A percentile compares a stretch with the other conserved stretches of the same genome.
Conservation (phyloP, 2,329 filamentous ascomycete genomes). For the Xylaria hypoxylon region DNA sequence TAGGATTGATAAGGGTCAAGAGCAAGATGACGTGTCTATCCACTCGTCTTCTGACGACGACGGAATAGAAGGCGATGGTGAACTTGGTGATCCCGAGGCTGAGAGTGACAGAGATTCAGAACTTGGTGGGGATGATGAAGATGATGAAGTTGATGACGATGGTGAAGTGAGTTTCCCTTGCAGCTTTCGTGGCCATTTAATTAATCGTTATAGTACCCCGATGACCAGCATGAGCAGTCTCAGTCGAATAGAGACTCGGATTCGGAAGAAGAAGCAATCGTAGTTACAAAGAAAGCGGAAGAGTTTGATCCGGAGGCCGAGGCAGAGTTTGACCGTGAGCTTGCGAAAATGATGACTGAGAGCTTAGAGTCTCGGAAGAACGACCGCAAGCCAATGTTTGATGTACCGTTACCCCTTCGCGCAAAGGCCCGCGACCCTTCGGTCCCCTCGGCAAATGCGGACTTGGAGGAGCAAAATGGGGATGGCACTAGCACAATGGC, state of each 20-base stretch:
- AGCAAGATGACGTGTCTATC: slow-evolving; percentile 79
- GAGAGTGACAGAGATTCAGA: slow-evolving; percentile 69
- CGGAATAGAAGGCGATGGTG: slow-evolving; percentile 67
- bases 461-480: slow-evolving; percentile 54
- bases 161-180: slow-evolving; percentile 59
- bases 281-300: slow-evolving; percentile 91
- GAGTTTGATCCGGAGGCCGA: slow-evolving; percentile 92
- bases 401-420: slow-evolving; percentile 96
- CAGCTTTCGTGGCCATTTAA: neutral
- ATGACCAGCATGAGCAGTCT: slow-evolving; percentile 53
- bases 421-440: slow-evolving; percentile 71
- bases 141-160: slow-evolving; percentile 51
- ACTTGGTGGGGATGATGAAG: slow-evolving; percentile 71
- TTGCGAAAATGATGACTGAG: slow-evolving; percentile 98
- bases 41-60: slow-evolving; percentile 82
- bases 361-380: slow-evolving; percentile 96
- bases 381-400: slow-evolving; percentile 92
- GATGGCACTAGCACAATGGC: slow-evolving; percentile 80
- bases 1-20: slow-evolving; percentile 74
- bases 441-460: slow-evolving; percentile 59
- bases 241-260: slow-evolving; percentile 68
- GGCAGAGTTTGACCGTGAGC: slow-evolving; percentile 97
- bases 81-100: slow-evolving; percentile 72
- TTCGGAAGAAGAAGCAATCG: slow-evolving; percentile 87
- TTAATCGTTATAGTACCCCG: slow-evolving; percentile 57